Base-by-base conservation (phyloP, 1,139 yeast genomes). In the Suhomyces taliae region DNA sequence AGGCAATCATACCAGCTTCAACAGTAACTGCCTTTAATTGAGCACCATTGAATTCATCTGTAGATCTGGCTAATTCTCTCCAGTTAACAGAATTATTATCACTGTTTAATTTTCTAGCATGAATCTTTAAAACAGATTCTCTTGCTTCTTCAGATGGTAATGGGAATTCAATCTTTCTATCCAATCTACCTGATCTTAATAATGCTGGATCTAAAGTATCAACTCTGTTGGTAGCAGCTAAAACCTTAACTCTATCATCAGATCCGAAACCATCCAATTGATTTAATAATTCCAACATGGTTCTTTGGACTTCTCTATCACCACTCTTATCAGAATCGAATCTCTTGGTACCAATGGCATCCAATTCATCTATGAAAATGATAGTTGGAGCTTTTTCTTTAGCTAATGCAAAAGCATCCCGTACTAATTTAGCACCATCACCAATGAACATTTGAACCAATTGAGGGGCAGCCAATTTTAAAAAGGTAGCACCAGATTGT, bases 1-100 rank as follows among this genome's bases (percentile, higher is more conserved):
- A 79, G 1, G 99, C 99, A 70, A 95, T 93, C 99, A 93, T 95
- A 63, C 99, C 99, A 3, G 99, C 99, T 69, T 93, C 99, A 24
- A 93, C 99, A 8, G 97, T 90, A 29, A 93, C 99, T 0, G 98
- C 98, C 74, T 93, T 93, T 66, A 93, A 78, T 70, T 95, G 98
- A 1, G 99, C 99, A 63, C 99, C 99, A 61, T 93, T 93, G 69
- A 93, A 93, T 69, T 93, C 99, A 67, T 93, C 99, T 0, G 99
- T 93, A 11, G 97, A 88, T 64, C 99, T 82, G 6, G 99, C 98
- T 65, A 93, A 80, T 72, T 93, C 99, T 67, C 91, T 88, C 99
- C 99, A 95, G 72, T 93, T 93, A 55, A 93, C 90, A 39, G 89
- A 85, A 45, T 58, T 61, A 58, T 88, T 89, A 66, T 91, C 98